Base-by-base conservation (phyloP, 768 basidiomycete genomes). In the Podaxis sp. region DNA sequence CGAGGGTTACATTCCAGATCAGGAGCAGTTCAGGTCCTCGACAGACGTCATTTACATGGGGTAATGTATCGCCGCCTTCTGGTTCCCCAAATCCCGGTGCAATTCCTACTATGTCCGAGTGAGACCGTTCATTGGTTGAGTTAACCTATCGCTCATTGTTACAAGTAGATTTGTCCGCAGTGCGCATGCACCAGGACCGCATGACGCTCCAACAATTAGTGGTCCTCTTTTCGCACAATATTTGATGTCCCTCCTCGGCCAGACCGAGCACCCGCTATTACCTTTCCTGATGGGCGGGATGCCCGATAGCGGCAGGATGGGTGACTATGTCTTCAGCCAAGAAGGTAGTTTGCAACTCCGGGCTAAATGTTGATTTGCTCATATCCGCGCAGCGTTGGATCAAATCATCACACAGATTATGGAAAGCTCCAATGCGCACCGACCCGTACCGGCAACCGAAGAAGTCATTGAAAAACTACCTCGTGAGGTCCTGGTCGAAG, bases 291-390 rank as follows among this genome's bases (percentile, higher is more conserved):
- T 76, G n/a, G 68, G 67, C 19, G 75, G 72, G 29, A 67, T 74
- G 63, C 77, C 82, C 3, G 78, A 81, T 59, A 75, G 75, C 37
- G 88, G 90, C 1, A 78, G 85, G 68, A 84, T 88, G 83, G 95
- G 95, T 2, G 95, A 97, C 72, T 97, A 96, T 76, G 95, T 92
- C 4, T 91, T 94, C 68, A 92, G 87, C 65, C 92, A 96, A 74
- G 91, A 94, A 82, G 91, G 94, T 88, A 59, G 55, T 9, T 47
- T 27, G 47, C 64, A 19, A 29, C 41, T 49, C 24, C 19, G 43
- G 22, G 41, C 7, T n/a, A 6, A 24, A 41, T 27, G 9, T 4
- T 33, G 17, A 36, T 25, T 65, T 41, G 47, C 49, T 58, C 36
- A 24, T 57, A 46, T 17, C 51, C 19, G 19, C n/a, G 37, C 66